Base-by-base conservation (phyloP, 495 filamentous ascomycete genomes). In the Penicillium chermesinum region DNA sequence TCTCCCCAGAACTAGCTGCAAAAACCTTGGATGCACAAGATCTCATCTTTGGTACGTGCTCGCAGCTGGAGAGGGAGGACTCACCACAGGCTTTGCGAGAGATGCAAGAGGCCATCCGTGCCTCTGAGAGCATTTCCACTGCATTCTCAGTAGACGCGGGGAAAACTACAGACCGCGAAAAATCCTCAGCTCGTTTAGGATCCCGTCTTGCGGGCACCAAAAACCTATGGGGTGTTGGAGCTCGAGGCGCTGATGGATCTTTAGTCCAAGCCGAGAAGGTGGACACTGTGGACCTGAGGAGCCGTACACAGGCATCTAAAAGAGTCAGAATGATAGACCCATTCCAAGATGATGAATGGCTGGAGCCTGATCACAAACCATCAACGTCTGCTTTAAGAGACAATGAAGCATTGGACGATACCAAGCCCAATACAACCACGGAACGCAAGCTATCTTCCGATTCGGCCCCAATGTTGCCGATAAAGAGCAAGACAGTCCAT, bases 41-140 rank as follows among this genome's bases (percentile, higher is more conserved):
- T 50, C 84, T 95, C 51, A 66, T 96, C 2, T 97, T 97, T 63
- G 91, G 91, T 13, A 96, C 89, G 1, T 94, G 86, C 14, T 96
- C 91, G 64, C 91, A 97, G 63, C 69, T 97, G 14, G 86, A 86
- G 39, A 73, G 75, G 44, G 85, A 88, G 32, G 82, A 89, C 41
- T 88, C 88, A 0, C 85, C 87, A 2, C 73, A 75, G 2, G 74
- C 81, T 4, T 68, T 90, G 3, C 74, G 78, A 41, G 79, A 91
- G 41, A 69, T 86, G 27, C 87, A 91, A 46, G 64, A 77, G 54
- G 86, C 87, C 14, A 83, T 91, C 48, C 72, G 71, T 47, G 72
- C 75, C 41, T 91, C 88, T 0, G 74, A 78, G 45, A 56, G 39
- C 7, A 41, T n/a, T n/a, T n/a, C n/a, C n/a, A n/a, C 54, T 36